Conservation (phyloP, 2,329 filamentous ascomycete species). For the Aspergillus intermedius region DNA sequence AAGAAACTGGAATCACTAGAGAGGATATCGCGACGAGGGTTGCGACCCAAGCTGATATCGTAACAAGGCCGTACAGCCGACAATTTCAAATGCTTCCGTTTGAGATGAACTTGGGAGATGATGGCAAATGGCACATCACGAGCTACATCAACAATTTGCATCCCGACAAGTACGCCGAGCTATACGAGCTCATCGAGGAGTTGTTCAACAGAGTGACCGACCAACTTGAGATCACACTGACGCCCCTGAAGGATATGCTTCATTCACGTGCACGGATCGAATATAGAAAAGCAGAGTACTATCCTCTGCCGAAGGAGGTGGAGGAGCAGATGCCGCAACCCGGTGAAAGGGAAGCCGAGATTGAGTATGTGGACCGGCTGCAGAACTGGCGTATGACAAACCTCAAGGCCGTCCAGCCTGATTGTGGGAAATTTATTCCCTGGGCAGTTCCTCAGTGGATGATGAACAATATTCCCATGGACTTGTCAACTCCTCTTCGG, state of each 20-base stretch:
- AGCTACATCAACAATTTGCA: conserved; percentile 45
- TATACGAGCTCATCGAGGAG: conserved; percentile 36
- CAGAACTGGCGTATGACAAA: conserved; percentile 20
- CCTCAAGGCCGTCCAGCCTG: conserved; percentile 20
- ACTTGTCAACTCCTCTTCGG: conserved; percentile 19
- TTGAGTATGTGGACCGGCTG: conserved; percentile 17
- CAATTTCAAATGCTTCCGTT: conserved; percentile 43
- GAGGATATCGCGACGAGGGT: conserved; percentile 27
- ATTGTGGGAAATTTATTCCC: conserved; percentile 21
- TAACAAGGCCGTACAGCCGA: conserved; percentile 24
- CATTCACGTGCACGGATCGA: conserved; percentile 27
- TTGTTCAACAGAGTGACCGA: conserved; percentile 23
- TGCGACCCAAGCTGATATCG: conserved; percentile 19
- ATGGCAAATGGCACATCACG: conserved; percentile 25
- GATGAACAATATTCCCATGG: conserved; percentile 19
- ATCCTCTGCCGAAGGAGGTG: conserved; percentile 17
- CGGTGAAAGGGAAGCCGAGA: conserved; percentile 13
- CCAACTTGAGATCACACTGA: conserved; percentile 23
- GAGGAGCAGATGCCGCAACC: conserved; percentile 10
- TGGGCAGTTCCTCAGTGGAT: conserved; percentile 26
- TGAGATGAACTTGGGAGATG: conserved; percentile 29
- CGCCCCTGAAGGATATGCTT: conserved; percentile 26
- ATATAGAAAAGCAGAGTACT: conserved; percentile 23
- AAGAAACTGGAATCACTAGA: conserved; percentile 24
- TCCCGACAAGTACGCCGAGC: conserved; percentile 24